phyloP scores from a whole-genome alignment of 1,139 yeast species.

The Kodamaea fungicola region DNA sequence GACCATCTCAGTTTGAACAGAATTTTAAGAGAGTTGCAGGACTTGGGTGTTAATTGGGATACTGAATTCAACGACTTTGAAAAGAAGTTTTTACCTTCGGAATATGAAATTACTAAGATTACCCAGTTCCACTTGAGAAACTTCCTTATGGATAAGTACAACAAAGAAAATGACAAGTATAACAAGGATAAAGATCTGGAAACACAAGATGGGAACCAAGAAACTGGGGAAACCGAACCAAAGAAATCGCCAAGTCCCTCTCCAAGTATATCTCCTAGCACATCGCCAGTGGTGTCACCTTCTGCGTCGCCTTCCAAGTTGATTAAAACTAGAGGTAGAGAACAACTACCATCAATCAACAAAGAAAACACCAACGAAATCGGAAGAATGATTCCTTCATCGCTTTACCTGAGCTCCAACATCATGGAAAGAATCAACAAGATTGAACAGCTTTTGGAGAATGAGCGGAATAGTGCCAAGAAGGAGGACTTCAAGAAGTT shows the following conservation, averaged over 20 bases:
- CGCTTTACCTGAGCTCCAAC: conserved; percentile 19
- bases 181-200: neutral
- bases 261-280: neutral
- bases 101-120: conserved; percentile 86
- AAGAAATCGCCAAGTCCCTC: neutral
- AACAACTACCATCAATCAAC: conserved; percentile 7
- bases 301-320: neutral
- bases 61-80: conserved; percentile 81
- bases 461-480: conserved; percentile 13
- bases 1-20: conserved; percentile 69
- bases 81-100: conserved; percentile 76
- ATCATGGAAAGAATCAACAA: conserved; percentile 25
- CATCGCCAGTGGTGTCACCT: neutral
- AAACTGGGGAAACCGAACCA: conserved; percentile 11
- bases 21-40: conserved; percentile 70
- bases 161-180: conserved; percentile 18
- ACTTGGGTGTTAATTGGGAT: conserved; percentile 86
- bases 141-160: conserved; percentile 55
- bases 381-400: conserved; percentile 22
- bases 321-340: conserved; percentile 3
- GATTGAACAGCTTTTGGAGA: conserved; percentile 24
- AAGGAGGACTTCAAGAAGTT: conserved; percentile 11
- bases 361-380: conserved; percentile 16
- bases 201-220: conserved; percentile 8
- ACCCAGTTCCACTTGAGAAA: conserved; percentile 85